Base-by-base conservation (phyloP, 83 land plant genomes). In the Diphasiastrum complanatum region DNA sequence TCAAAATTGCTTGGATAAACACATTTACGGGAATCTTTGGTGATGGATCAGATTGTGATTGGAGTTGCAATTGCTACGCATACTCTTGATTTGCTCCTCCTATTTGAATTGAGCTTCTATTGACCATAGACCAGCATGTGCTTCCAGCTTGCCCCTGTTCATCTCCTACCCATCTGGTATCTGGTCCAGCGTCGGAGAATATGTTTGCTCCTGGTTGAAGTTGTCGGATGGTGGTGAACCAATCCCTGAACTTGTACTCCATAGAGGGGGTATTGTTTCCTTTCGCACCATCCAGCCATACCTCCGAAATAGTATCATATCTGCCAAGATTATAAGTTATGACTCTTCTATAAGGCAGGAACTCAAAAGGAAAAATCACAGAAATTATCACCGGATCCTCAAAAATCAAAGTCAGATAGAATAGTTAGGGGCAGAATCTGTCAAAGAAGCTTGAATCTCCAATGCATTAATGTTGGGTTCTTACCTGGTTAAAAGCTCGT, bases 211-310 rank as follows among this genome's bases (percentile, higher is more conserved):
- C 75, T 18, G 79, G 65, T 57, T 92, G 97, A 46, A 87, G 71
- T 56, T 85, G 83, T 58, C 63, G 83, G 65, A 79, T 81, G 70
- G 75, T 68, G 5, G 66, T 51, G 43, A 92, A 92, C 97, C 97
- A 92, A 6, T 72, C 75, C 11, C 45, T 16, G 60, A 92, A 92
- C 51, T 82, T 67, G 68, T 92, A 92, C 5, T 66, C 57, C 97
- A 92, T 87, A 76, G 78, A 79, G 30, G 75, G 55, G 16, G 81
- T 77, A 50, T 85, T 75, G 11, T 66, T 4, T 16, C 86, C 93
- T 68, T 91, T 91, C 26, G 95, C 90, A 36, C 97, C 97, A 72
- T 92, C 97, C 41, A 92, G 81, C 87, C 90, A 92, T 4, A 92
- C 74, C 61, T 92, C 95, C 27, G 69, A 72, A 35, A 92, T 74